phyloP scores from a whole-genome alignment of 331 rosid species.

The Arachis monticola region DNA sequence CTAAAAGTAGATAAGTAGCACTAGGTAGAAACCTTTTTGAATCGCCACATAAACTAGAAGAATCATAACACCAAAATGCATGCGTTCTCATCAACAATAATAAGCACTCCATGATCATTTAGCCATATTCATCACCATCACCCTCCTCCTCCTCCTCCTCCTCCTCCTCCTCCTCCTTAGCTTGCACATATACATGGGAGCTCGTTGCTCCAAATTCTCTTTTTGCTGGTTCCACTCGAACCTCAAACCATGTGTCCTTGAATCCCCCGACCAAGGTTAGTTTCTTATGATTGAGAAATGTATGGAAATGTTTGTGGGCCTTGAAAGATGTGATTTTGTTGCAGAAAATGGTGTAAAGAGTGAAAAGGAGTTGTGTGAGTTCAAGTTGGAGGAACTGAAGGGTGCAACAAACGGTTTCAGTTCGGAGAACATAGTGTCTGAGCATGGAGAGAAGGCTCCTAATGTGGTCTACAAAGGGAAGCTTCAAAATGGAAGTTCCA shows the following conservation, averaged over 20 bases:
- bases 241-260: conserved; percentile 79
- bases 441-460: conserved; percentile 96
- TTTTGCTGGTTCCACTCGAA: conserved; percentile 80
- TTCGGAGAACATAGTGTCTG: conserved; percentile 83
- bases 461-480: conserved; percentile 86
- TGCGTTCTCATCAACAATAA: conserved; percentile 28
- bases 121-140: conserved; percentile 1
- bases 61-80: conserved; percentile 18
- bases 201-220: conserved; percentile 90
- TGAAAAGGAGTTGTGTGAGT: conserved; percentile 66
- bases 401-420: conserved; percentile 73
- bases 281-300: neutral
- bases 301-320: too few species aligned
- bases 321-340: too few species aligned
- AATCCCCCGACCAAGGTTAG: conserved; percentile 79
- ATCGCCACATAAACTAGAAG: conserved; percentile 9
- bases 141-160: conserved; percentile 3
- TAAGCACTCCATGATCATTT: conserved; percentile 52
- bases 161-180: conserved; percentile 5
- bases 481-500: conserved; percentile 63
- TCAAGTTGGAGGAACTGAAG: conserved; percentile 74
- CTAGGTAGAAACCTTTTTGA: conserved; percentile 10
- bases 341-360: conserved; percentile 75
- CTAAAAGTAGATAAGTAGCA: conserved; percentile 20
- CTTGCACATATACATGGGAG: conserved; percentile 63